These are phyloP conservation scores for Sinapis alba DNA, from an alignment of 441 rosid species.

Conservation along the genomic window DNA sequence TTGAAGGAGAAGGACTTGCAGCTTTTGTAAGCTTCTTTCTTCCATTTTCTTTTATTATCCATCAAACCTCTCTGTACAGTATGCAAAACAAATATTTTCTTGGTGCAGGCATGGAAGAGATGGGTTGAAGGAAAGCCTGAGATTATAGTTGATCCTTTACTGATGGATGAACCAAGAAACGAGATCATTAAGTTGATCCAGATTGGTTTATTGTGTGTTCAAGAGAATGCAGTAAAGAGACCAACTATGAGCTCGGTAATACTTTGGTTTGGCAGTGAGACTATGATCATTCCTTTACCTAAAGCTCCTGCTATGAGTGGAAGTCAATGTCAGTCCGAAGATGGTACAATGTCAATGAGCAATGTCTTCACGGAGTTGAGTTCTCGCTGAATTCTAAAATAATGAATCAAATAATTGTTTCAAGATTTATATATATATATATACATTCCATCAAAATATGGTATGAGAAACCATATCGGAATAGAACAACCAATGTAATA, in stretches of 20 bases:
- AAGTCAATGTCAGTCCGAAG: background rate
- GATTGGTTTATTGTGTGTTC: slow-evolving; percentile 42
- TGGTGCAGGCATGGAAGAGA: slow-evolving; percentile 23
- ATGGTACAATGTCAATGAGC: background rate
- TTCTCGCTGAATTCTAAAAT: background rate
- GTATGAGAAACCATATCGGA: too few relatives aligned
- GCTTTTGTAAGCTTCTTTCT: background rate
- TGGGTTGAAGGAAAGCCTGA: slow-evolving; percentile 27
- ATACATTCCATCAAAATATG: too few relatives aligned
- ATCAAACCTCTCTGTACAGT: too few relatives aligned
- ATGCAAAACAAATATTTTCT: too few relatives aligned
- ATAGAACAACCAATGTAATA: too few relatives aligned
- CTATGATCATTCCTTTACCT: slow-evolving; percentile 11
- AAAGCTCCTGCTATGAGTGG: slow-evolving; percentile 10
- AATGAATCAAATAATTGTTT: background rate
- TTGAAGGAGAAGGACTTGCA: background rate
- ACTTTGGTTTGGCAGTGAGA: slow-evolving; percentile 33
- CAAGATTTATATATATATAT: background rate
- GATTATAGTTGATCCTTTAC: slow-evolving; percentile 32
- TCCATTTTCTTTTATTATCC: too few relatives aligned
- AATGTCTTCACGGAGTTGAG: background rate
- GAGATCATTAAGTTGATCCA: slow-evolving; percentile 43
- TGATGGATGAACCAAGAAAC: background rate
- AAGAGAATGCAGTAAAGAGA: slow-evolving; percentile 32
- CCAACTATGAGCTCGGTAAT: slow-evolving; percentile 33